A percentile compares a stretch with the other conserved stretches of the same genome.
phyloP scores from a whole-genome alignment of 768 basidiomycete species.

The Phanerodontia chrysosporium region DNA sequence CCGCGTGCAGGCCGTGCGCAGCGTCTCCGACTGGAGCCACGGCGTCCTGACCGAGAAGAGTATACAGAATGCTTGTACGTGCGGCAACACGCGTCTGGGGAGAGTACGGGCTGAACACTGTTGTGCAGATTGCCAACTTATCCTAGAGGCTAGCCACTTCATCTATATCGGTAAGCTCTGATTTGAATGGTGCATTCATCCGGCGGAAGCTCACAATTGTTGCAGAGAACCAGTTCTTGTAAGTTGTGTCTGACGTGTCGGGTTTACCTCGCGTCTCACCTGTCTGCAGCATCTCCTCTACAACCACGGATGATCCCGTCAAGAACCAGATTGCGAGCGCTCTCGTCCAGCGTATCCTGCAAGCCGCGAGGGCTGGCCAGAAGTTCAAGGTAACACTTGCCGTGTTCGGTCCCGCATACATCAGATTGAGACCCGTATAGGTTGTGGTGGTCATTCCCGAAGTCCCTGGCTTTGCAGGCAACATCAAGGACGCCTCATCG shows the following conservation, averaged over 20 bases:
- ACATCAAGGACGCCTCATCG: slow-evolving; percentile 61
- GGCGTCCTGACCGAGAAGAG: slow-evolving; percentile 87
- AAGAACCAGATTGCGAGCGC: slow-evolving; percentile 83
- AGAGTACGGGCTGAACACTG: neutral
- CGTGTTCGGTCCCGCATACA: neutral
- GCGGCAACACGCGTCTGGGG: neutral
- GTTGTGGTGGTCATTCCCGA: slow-evolving; percentile 88
- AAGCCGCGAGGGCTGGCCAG: slow-evolving; percentile 61
- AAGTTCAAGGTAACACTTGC: slow-evolving; percentile 68
- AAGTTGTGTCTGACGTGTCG: slow-evolving; percentile 24
- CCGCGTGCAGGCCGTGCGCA: slow-evolving; percentile 77
- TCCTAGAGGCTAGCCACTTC: slow-evolving; percentile 79
- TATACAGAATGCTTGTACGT: slow-evolving; percentile 90
- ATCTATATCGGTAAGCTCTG: slow-evolving; percentile 82
- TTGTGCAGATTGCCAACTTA: slow-evolving; percentile 65
- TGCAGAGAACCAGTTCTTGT: slow-evolving; percentile 86
- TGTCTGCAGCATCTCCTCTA: slow-evolving; percentile 66
- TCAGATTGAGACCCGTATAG: slow-evolving; percentile 31
- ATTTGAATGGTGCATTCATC: neutral
- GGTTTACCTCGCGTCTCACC: neutral
- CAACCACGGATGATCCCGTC: slow-evolving; percentile 55
- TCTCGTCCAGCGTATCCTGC: slow-evolving; percentile 78
- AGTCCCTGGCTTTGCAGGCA: slow-evolving; percentile 85
- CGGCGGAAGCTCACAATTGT: neutral
- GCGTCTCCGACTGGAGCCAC: slow-evolving; percentile 91